These are phyloP conservation scores for Ophiocordyceps australis DNA, from an alignment of 2,329 filamentous ascomycete species.

Conservation along the genomic window DNA sequence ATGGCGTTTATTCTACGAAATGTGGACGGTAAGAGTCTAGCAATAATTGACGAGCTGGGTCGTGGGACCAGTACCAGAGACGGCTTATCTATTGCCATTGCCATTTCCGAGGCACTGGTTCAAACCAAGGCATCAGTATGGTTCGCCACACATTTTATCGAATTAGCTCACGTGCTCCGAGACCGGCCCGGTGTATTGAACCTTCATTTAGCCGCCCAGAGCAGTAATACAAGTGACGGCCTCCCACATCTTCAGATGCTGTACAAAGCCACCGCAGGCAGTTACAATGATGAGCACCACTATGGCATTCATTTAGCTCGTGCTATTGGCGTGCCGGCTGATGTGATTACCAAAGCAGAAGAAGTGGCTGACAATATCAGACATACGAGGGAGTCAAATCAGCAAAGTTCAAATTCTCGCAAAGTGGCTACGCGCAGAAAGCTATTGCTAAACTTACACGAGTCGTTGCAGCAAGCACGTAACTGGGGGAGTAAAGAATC, in stretches of 20 bases:
- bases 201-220: slow-evolving; percentile 60
- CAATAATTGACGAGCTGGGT: slow-evolving; percentile 83
- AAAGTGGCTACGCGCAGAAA: slow-evolving; percentile 48
- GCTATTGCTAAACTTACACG: slow-evolving; percentile 53
- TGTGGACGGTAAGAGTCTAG: slow-evolving; percentile 56
- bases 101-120: slow-evolving; percentile 76
- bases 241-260: slow-evolving; percentile 60
- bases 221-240: slow-evolving; percentile 28
- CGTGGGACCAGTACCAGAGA: slow-evolving; percentile 80
- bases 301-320: slow-evolving; percentile 76
- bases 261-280: slow-evolving; percentile 63
- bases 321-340: slow-evolving; percentile 51
- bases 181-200: slow-evolving; percentile 67
- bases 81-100: slow-evolving; percentile 74
- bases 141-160: slow-evolving; percentile 87
- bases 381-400: slow-evolving; percentile 34
- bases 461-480: slow-evolving; percentile 51
- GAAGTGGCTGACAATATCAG: slow-evolving; percentile 45
- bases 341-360: slow-evolving; percentile 51
- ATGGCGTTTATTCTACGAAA: slow-evolving; percentile 85
- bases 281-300: slow-evolving; percentile 43
- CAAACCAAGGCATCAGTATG: slow-evolving; percentile 65
- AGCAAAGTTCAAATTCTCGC: slow-evolving; percentile 37
- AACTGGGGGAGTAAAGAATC: slow-evolving; percentile 43
- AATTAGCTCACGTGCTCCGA: slow-evolving; percentile 58